These are phyloP conservation scores for Dinochytrium kinnereticum DNA, from an alignment of 371 early-diverging fungal genomes.

Conservation along the genomic window DNA sequence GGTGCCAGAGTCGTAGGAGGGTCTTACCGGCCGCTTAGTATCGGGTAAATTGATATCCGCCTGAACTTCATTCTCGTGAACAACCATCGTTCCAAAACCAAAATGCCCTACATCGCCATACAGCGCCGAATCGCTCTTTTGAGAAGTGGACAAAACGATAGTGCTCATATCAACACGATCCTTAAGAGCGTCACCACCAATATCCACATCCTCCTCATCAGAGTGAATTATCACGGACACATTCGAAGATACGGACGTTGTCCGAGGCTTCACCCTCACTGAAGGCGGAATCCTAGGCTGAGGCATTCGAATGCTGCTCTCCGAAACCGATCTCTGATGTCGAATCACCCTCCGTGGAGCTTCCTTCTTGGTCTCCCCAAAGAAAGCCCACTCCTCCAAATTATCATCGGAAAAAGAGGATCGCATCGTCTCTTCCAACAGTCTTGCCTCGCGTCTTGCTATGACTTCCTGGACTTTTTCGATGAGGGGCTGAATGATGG, in stretches of 20 bases:
- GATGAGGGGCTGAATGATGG: conserved; percentile 13
- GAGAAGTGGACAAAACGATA: neutral
- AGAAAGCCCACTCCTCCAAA: conserved; percentile 18
- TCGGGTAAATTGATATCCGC: neutral
- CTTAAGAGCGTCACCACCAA: conserved; percentile 6
- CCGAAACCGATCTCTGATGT: neutral
- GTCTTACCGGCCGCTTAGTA: neutral
- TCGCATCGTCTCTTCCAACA: conserved; percentile 6
- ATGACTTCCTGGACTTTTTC: conserved; percentile 34
- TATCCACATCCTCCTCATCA: conserved; percentile 19
- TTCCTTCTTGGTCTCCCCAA: conserved; percentile 13
- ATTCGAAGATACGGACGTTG: neutral
- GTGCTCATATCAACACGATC: neutral
- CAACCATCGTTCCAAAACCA: neutral
- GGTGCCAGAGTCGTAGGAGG: neutral
- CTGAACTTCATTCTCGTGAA: neutral
- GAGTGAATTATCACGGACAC: conserved; percentile 11
- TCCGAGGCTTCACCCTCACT: neutral
- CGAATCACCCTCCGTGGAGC: neutral
- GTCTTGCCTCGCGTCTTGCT: neutral
- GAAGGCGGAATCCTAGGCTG: neutral
- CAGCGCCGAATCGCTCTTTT: neutral
- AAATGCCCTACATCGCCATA: neutral
- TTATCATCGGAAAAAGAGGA: conserved; percentile 1
- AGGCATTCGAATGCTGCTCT: neutral